These are phyloP conservation scores for Russula sp. DNA, from an alignment of 768 basidiomycete genomes.

Conservation along the genomic window DNA sequence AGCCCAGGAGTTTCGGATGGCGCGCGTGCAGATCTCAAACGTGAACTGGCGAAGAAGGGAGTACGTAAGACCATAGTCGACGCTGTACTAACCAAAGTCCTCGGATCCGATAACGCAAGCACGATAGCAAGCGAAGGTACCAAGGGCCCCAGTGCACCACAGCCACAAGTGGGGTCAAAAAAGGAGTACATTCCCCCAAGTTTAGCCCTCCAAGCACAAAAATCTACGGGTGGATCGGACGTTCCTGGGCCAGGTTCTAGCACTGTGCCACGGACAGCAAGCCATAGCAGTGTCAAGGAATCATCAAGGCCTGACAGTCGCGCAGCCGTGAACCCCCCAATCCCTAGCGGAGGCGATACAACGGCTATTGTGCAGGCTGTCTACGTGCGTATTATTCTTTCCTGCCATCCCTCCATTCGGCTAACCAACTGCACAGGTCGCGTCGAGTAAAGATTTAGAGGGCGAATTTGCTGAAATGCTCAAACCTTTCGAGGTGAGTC, in stretches of 20 bases:
- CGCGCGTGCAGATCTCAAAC: slow-evolving; percentile 91
- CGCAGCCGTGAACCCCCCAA: slow-evolving; percentile 45
- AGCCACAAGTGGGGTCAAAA: slow-evolving; percentile 34
- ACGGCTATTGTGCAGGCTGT: slow-evolving; percentile 55
- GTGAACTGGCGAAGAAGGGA: slow-evolving; percentile 79
- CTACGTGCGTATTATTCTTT: slow-evolving; percentile 51
- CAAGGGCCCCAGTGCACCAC: slow-evolving; percentile 51
- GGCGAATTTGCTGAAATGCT: slow-evolving; percentile 78
- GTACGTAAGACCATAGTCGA: slow-evolving; percentile 89
- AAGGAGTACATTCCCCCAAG: slow-evolving; percentile 78
- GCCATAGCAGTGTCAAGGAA: slow-evolving; percentile 51
- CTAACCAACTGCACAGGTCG: slow-evolving; percentile 50
- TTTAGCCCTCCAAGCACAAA: slow-evolving; percentile 55
- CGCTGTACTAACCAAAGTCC: slow-evolving; percentile 64
- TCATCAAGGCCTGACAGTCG: slow-evolving; percentile 59
- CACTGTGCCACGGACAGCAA: slow-evolving; percentile 45
- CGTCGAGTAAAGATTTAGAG: slow-evolving; percentile 81
- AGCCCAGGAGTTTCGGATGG: slow-evolving; percentile 78
- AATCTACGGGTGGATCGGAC: slow-evolving; percentile 36
- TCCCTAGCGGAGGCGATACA: slow-evolving; percentile 42
- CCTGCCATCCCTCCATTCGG: slow-evolving; percentile 2
- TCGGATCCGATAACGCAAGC: slow-evolving; percentile 43
- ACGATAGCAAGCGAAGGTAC: slow-evolving; percentile 54
- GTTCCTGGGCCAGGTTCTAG: slow-evolving; percentile 33
- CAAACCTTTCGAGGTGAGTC: slow-evolving; percentile 71